Conservation (phyloP, 2,329 filamentous ascomycete genomes). For the Colletotrichum sp. region DNA sequence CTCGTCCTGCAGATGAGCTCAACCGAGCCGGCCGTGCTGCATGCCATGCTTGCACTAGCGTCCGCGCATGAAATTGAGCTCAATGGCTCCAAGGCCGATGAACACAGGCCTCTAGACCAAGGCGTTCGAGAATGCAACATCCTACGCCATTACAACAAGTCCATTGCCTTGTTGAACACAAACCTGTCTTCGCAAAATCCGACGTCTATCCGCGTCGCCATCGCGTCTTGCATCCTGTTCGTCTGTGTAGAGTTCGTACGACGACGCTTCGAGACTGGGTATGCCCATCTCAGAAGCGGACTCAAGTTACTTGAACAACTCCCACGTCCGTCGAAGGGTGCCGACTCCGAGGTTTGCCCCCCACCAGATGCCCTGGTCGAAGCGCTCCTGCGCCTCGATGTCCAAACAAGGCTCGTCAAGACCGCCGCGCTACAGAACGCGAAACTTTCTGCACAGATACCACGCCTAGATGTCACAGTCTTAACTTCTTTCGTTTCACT, state of each 20-base stretch:
- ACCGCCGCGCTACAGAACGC: background rate
- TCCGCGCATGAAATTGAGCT: conserved; percentile 35
- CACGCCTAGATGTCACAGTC: background rate
- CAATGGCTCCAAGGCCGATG: background rate
- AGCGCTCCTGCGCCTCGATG: conserved; percentile 38
- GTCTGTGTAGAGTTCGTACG: conserved; percentile 36
- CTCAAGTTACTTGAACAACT: conserved; percentile 38
- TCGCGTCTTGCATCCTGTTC: conserved; percentile 43
- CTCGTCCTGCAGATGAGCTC: conserved; percentile 41
- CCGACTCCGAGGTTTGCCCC: conserved; percentile 2
- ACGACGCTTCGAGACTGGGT: conserved; percentile 40
- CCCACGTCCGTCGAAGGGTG: accelerated
- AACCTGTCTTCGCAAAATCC: conserved; percentile 31
- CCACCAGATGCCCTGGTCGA: conserved; percentile 49
- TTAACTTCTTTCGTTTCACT: background rate
- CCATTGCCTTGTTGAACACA: conserved; percentile 40
- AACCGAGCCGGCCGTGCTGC: conserved; percentile 42
- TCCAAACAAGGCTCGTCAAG: conserved; percentile 30
- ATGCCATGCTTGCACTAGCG: conserved; percentile 43
- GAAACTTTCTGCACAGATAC: background rate
- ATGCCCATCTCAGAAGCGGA: conserved; percentile 48
- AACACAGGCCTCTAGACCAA: background rate
- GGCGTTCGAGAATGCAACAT: conserved; percentile 25
- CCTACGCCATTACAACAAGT: conserved; percentile 40
- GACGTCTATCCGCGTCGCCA: conserved; percentile 38